Evolutionary conservation across 192 early-diverging fungal genomes (phyloP), one percentile per base, ranked within the genome.

Genomic region (Linnemannia exigua): DNA sequence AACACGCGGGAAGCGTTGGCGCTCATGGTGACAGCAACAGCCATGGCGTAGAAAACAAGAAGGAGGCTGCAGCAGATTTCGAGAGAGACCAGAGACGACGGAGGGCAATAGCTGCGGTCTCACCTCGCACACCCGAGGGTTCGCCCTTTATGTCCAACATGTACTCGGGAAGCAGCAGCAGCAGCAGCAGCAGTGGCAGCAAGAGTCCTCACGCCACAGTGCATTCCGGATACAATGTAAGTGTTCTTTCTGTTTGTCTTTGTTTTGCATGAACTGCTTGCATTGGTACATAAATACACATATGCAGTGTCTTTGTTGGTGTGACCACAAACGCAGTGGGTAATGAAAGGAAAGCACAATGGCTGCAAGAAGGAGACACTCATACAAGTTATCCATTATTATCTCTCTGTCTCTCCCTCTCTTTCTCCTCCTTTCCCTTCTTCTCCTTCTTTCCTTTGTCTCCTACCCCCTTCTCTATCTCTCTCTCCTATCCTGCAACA

Each of bases 171-270:
- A 52, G 20, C 28, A 36, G 15, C 44, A 25, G 48, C 28, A 7
- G 15, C 25, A 52, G 33, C 19, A 33, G 7, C 28, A 76, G 31
- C 52, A 54, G 52, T 54, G 44, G 35, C 41, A 76, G 47, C 70
- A 82, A 52, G 68, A 76, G 69, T 47, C 54, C 52, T 52, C n/a
- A n/a, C n/a, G n/a, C n/a, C n/a, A 75, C 82, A 15, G 48, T 75
- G 12, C 82, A 78, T 70, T 63, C 82, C 22, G 48, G 12, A 28
- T 77, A 74, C 41, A 84, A 70, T 71, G 76, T 78, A 33, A 78
- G 76, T 28, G 41, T 46, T 46, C 52, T 54, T 11, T 52, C 50
- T 22, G 15, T 22, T 54, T 25, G 4, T 54, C 8, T 52, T 52
- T 52, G 5, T 52, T 52, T 52, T 4, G 20, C n/a, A n/a, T 52